These are phyloP conservation scores for Tulasnella sp. DNA, from an alignment of 768 basidiomycete genomes.

Conservation along the genomic window DNA sequence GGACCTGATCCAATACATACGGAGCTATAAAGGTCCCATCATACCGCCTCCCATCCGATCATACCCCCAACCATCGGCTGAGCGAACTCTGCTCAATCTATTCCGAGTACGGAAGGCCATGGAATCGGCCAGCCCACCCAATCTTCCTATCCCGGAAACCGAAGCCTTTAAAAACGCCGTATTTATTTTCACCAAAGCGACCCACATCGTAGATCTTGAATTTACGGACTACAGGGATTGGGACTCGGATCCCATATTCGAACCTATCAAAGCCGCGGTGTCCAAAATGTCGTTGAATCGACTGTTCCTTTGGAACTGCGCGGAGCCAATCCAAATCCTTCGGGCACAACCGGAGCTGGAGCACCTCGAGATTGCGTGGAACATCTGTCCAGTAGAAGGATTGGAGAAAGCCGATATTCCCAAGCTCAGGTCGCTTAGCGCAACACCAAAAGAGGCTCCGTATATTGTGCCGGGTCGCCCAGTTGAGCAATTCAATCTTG, in stretches of 20 bases:
- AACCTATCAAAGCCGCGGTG: not conserved
- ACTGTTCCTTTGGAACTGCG: not conserved
- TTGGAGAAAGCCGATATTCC: not conserved
- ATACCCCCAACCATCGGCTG: too few species aligned
- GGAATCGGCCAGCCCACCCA: not conserved
- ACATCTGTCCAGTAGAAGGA: not conserved
- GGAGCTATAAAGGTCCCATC: too few species aligned
- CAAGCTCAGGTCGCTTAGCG: not conserved
- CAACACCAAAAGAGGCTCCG: not conserved
- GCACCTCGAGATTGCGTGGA: not conserved
- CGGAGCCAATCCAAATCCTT: not conserved
- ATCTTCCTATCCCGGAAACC: not conserved
- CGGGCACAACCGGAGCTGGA: not conserved
- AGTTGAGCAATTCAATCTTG: not conserved
- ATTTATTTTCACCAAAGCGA: not conserved
- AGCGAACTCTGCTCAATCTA: not conserved
- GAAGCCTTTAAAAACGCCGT: not conserved
- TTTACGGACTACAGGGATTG: not conserved
- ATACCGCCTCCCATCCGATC: too few species aligned
- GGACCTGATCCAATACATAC: too few species aligned
- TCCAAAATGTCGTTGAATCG: not conserved
- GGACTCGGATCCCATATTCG: not conserved
- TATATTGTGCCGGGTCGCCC: not conserved
- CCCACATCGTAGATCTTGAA: not conserved
- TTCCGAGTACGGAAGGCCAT: too few species aligned